phyloP scores from a whole-genome alignment of 495 filamentous ascomycete genomes.

The Trichoderma reesei region DNA sequence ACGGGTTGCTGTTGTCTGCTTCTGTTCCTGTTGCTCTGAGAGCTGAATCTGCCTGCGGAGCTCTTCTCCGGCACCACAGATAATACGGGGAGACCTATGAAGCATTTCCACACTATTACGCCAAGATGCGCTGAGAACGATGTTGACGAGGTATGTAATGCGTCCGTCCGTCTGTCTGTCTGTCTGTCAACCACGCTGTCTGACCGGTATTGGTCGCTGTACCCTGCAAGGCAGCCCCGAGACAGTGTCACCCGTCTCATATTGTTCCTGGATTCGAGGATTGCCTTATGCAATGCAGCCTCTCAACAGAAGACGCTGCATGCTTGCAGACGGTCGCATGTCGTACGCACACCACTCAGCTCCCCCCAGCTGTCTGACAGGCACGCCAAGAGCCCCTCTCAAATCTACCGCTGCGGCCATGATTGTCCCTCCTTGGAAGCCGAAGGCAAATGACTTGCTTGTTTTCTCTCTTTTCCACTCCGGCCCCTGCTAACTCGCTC shows the following conservation, averaged over 20 bases:
- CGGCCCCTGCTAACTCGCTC: background rate
- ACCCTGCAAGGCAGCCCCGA: background rate
- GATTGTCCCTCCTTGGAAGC: constrained; percentile 2
- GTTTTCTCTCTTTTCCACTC: background rate
- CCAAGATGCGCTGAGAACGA: too few relatives aligned
- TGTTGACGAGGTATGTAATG: too few relatives aligned
- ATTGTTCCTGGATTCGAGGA: background rate
- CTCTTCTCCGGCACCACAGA: too few relatives aligned
- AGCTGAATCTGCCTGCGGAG: too few relatives aligned
- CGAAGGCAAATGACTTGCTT: background rate
- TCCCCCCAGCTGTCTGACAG: background rate
- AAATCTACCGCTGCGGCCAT: background rate
- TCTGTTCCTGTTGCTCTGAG: too few relatives aligned
- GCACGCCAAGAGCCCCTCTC: background rate
- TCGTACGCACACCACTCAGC: background rate
- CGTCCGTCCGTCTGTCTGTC: too few relatives aligned
- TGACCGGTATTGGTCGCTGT: too few relatives aligned
- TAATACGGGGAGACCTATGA: too few relatives aligned
- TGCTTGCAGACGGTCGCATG: background rate
- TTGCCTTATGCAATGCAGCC: background rate
- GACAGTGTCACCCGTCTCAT: background rate
- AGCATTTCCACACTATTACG: too few relatives aligned
- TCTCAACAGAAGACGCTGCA: background rate
- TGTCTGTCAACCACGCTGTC: too few relatives aligned
- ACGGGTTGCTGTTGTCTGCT: too few relatives aligned